Evolutionary conservation across 2,329 filamentous ascomycete genomes (phyloP).

Genomic region (Aspergillus hiratsukae): DNA sequence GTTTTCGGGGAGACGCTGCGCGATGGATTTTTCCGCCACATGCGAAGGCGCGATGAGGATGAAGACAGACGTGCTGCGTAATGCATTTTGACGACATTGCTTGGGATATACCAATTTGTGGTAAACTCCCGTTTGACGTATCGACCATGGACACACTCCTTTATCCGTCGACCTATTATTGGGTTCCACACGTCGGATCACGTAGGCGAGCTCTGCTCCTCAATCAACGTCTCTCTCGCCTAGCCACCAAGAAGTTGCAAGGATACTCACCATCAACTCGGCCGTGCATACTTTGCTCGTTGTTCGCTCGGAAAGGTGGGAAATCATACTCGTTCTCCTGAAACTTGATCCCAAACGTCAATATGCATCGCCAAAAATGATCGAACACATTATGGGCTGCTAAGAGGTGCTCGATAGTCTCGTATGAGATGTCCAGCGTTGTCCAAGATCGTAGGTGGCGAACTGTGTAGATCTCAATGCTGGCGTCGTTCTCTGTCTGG

Average conservation of each 20-base stretch:
- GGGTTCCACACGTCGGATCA: slow-evolving; percentile 10
- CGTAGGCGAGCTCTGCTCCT: slow-evolving; percentile 8
- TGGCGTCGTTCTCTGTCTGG: slow-evolving; percentile 2
- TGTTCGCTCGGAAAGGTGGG: slow-evolving; percentile 3
- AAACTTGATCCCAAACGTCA: slow-evolving; percentile 7
- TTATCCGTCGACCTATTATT: slow-evolving; percentile 1
- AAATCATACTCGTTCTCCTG: slow-evolving; percentile 13
- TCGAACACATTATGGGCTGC: slow-evolving; percentile 3
- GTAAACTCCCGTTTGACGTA: slow-evolving; percentile 14
- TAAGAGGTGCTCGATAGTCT: slow-evolving; percentile 7
- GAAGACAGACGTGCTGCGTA: background rate
- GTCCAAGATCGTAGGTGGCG: slow-evolving; percentile 9
- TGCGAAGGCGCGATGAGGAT: slow-evolving; percentile 8
- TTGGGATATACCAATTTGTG: slow-evolving; percentile 7
- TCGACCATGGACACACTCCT: slow-evolving; percentile 9
- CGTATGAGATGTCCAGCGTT: slow-evolving; percentile 10
- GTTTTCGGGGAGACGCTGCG: background rate
- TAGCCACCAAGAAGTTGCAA: background rate
- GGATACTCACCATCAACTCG: slow-evolving; percentile 1
- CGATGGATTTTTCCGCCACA: background rate
- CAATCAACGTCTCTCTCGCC: background rate
- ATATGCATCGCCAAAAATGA: slow-evolving; percentile 7
- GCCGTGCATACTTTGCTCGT: background rate
- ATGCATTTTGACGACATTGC: background rate
- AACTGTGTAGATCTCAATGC: slow-evolving; percentile 8